phyloP scores from a whole-genome alignment of 257 asterid species.

The Marsdenia floribunda region DNA sequence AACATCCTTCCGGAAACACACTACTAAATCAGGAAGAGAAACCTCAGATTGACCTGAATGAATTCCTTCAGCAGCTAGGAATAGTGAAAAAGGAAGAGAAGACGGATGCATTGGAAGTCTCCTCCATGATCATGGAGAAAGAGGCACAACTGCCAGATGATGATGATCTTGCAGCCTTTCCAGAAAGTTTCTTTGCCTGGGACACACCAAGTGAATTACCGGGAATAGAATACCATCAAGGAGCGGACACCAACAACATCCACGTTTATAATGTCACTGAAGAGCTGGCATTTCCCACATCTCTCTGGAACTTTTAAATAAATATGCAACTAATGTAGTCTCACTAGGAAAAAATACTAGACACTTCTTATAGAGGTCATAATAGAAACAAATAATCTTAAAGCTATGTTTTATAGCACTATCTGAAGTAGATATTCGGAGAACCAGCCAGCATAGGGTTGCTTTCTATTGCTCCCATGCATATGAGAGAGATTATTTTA shows the following conservation, averaged over 20 bases:
- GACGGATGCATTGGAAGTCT: constrained; percentile 23
- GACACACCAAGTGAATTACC: constrained; percentile 59
- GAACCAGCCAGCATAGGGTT: not conserved
- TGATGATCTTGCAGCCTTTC: constrained; percentile 25
- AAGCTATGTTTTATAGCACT: not conserved
- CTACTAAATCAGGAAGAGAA: constrained; percentile 35
- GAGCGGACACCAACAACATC: constrained; percentile 21
- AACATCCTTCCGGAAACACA: constrained; percentile 27
- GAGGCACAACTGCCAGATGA: constrained; percentile 38
- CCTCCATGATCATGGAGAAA: constrained; percentile 26
- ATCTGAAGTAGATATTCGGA: not conserved
- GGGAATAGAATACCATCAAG: constrained; percentile 47
- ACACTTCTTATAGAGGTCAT: not conserved
- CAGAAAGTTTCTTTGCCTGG: constrained; percentile 62
- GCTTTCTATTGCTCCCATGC: not conserved
- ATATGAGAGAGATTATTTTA: not conserved
- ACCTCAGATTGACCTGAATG: constrained; percentile 93
- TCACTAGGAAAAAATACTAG: not conserved
- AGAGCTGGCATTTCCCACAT: constrained; percentile 22
- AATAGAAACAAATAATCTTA: not conserved
- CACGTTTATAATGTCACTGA: constrained; percentile 16
- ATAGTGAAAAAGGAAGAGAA: constrained; percentile 53
- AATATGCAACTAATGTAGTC: not conserved
- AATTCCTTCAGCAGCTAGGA: constrained; percentile 85
- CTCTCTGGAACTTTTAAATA: constrained; percentile 30